Percentiles rank a stretch among this genome's conserved stretches.
Evolutionary conservation across 2,329 filamentous ascomycete species (phyloP).

Genomic region (Tolypocladium album): DNA sequence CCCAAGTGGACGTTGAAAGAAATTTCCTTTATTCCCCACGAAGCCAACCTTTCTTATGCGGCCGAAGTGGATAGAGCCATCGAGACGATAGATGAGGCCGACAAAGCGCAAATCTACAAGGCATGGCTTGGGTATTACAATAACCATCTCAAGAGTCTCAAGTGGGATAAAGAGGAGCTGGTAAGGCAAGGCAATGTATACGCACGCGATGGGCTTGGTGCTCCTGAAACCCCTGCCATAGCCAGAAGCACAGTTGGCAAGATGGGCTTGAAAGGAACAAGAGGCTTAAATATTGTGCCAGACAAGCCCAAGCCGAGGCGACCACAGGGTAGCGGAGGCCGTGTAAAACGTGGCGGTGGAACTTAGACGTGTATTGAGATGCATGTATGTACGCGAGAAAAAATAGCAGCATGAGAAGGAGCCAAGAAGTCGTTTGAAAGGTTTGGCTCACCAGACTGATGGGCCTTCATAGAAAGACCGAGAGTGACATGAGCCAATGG

Average conservation of each 20-base stretch:
- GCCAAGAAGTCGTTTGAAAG: too few relatives aligned
- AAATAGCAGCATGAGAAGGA: too few relatives aligned
- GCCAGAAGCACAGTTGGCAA: conserved; percentile 38
- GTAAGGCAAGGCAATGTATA: conserved; percentile 41
- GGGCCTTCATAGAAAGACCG: too few relatives aligned
- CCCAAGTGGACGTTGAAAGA: conserved; percentile 38
- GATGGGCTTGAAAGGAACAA: conserved; percentile 45
- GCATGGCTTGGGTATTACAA: conserved; percentile 49
- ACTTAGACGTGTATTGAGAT: not conserved
- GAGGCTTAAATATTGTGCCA: conserved; percentile 35
- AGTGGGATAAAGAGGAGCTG: conserved; percentile 31
- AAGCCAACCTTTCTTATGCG: conserved; percentile 32
- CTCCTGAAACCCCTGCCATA: conserved; percentile 34
- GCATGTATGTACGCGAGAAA: not conserved
- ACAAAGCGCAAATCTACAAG: conserved; percentile 40
- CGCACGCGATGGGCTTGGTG: conserved; percentile 35
- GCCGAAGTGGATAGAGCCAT: conserved; percentile 27
- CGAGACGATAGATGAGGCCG: conserved; percentile 29
- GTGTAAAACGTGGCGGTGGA: not conserved
- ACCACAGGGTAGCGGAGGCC: not conserved
- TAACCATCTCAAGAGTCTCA: conserved; percentile 32
- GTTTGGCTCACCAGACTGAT: too few relatives aligned
- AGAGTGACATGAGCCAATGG: not conserved
- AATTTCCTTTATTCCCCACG: conserved; percentile 38
- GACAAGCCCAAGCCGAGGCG: conserved; percentile 22